phyloP scores from a whole-genome alignment of 495 filamentous ascomycete genomes.

The Aspergillus incahuasiensis region DNA sequence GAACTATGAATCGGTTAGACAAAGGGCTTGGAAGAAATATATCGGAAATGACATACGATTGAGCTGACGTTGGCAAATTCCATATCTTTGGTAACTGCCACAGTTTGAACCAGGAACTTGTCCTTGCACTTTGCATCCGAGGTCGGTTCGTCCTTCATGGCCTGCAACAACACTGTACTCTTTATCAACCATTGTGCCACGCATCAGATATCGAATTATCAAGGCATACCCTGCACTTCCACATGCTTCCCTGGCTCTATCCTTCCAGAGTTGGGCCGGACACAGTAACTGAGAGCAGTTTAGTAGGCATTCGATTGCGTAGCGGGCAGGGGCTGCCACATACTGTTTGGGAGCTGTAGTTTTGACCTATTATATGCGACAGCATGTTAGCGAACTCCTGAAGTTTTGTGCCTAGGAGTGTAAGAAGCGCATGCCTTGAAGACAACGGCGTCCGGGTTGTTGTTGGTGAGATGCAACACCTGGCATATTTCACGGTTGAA shows the following conservation, averaged over 20 bases:
- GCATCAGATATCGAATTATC: neutral
- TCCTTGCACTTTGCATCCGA: constrained; percentile 84
- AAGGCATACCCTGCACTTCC: constrained; percentile 79
- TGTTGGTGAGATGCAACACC: constrained; percentile 73
- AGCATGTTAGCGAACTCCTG: constrained; percentile 19
- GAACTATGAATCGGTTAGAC: constrained; percentile 41
- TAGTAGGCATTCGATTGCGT: constrained; percentile 18
- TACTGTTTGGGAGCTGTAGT: constrained; percentile 99
- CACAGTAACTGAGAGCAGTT: constrained; percentile 74
- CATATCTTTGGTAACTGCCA: constrained; percentile 75
- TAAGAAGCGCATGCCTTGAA: constrained; percentile 72
- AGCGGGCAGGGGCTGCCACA: constrained; percentile 26
- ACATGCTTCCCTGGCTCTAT: constrained; percentile 84
- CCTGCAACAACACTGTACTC: constrained; percentile 78
- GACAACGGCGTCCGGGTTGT: constrained; percentile 71
- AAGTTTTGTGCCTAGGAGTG: neutral
- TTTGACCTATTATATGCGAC: constrained; percentile 67
- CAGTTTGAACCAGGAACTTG: constrained; percentile 97
- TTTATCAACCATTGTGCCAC: constrained; percentile 7
- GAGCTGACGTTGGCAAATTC: constrained; percentile 73
- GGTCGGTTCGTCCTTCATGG: constrained; percentile 93
- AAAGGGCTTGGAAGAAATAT: neutral
- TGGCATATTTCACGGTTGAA: constrained; percentile 90
- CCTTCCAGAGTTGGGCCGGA: constrained; percentile 92
- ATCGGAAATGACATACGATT: constrained; percentile 59